Evolutionary conservation across 1,139 yeast genomes (phyloP).

Genomic region (Taphrina populina): DNA sequence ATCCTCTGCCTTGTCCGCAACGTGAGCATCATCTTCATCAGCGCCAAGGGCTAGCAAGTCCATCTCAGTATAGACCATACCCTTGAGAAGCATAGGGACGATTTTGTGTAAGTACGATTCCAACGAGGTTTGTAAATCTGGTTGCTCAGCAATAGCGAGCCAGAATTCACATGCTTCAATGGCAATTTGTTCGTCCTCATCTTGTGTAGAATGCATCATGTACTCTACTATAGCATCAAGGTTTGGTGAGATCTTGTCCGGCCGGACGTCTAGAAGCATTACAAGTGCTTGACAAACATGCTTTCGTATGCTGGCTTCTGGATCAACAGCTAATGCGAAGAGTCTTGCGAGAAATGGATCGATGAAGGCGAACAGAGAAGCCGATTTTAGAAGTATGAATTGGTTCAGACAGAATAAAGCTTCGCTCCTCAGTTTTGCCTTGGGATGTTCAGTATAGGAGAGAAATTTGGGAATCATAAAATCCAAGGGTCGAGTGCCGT

Average conservation of each 20-base stretch:
- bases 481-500: conserved; percentile 67
- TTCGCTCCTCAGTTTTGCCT: conserved; percentile 59
- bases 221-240: conserved; percentile 80
- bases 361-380: conserved; percentile 60
- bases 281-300: conserved; percentile 78
- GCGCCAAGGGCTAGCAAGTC: conserved; percentile 68
- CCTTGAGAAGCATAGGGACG: conserved; percentile 70
- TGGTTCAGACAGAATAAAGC: conserved; percentile 74
- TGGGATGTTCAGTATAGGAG: conserved; percentile 48
- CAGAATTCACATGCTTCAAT: conserved; percentile 92
- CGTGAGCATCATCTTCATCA: conserved; percentile 67
- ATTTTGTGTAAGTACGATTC: conserved; percentile 60
- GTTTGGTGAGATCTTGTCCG: conserved; percentile 78
- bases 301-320: conserved; percentile 61
- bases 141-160: conserved; percentile 68
- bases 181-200: conserved; percentile 66
- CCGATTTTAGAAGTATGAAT: conserved; percentile 67
- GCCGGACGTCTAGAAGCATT: conserved; percentile 69
- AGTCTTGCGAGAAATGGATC: conserved; percentile 65
- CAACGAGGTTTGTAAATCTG: conserved; percentile 41
- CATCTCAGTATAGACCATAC: conserved; percentile 86
- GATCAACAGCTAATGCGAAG: conserved; percentile 60
- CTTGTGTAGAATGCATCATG: conserved; percentile 73
- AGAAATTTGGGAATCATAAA: conserved; percentile 66
- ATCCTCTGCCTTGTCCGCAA: conserved; percentile 84